phyloP scores from a whole-genome alignment of 2,329 filamentous ascomycete species.

The Neobulgaria alba region DNA sequence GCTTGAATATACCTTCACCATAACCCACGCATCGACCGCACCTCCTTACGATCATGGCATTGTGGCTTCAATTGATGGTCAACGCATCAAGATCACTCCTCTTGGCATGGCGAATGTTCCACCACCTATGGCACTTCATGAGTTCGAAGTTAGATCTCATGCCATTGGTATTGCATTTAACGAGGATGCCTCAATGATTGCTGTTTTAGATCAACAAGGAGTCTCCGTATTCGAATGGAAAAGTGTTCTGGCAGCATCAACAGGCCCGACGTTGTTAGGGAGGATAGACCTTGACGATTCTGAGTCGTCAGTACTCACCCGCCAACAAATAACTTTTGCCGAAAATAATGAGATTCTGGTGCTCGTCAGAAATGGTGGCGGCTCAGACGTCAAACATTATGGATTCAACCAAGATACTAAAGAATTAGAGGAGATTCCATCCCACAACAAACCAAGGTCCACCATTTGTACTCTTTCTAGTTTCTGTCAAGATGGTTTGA shows the following conservation, averaged over 20 bases:
- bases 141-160: conserved; percentile 54
- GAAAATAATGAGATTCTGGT: conserved; percentile 18
- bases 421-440: conserved; percentile 18
- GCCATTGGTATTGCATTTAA: conserved; percentile 70
- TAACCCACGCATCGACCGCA: conserved; percentile 58
- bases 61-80: conserved; percentile 79
- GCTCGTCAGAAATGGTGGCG: conserved; percentile 12
- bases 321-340: conserved; percentile 25
- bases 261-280: conserved; percentile 35
- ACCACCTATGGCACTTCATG: conserved; percentile 83
- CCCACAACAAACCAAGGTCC: conserved; percentile 6
- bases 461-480: conserved; percentile 20
- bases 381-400: conserved; percentile 17
- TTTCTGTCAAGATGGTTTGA: conserved; percentile 16
- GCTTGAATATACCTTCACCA: conserved; percentile 59
- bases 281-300: conserved; percentile 33
- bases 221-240: conserved; percentile 66
- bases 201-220: conserved; percentile 58
- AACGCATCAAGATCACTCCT: conserved; percentile 72
- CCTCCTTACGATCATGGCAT: conserved; percentile 70
- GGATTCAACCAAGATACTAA: conserved; percentile 22
- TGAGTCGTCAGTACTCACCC: conserved; percentile 6
- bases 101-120: conserved; percentile 78
- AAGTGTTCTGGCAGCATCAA: conserved; percentile 44
- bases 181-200: conserved; percentile 54